phyloP scores from a whole-genome alignment of 2,329 filamentous ascomycete genomes.

The Alternaria brassicae region DNA sequence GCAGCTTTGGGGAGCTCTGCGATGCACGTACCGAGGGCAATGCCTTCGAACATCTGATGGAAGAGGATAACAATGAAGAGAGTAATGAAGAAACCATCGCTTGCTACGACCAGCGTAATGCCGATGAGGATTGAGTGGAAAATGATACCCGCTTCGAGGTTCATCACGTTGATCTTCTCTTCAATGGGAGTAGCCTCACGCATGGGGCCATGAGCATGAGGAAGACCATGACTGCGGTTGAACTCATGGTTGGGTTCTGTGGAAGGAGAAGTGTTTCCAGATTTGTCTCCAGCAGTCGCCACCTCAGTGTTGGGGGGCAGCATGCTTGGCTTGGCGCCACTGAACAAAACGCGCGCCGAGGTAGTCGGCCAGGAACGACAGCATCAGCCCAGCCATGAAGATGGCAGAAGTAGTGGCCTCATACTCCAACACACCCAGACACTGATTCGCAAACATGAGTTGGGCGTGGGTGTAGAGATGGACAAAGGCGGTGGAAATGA shows the following conservation, averaged over 20 bases:
- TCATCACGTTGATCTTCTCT: slow-evolving; percentile 66
- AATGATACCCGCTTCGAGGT: slow-evolving; percentile 76
- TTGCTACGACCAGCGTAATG: slow-evolving; percentile 64
- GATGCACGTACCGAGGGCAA: slow-evolving; percentile 76
- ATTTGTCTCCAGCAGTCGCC: slow-evolving; percentile 20
- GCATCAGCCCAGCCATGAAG: slow-evolving; percentile 75
- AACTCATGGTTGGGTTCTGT: slow-evolving; percentile 23
- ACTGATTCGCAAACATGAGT: slow-evolving; percentile 75
- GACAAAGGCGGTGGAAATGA: slow-evolving; percentile 74
- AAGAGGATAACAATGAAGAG: slow-evolving; percentile 72
- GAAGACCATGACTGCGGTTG: slow-evolving; percentile 21
- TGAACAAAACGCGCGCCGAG: slow-evolving; percentile 66
- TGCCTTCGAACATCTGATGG: slow-evolving; percentile 79
- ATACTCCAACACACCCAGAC: slow-evolving; percentile 70
- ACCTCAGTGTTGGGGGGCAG: slow-evolving; percentile 23
- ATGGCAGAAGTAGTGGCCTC: slow-evolving; percentile 74
- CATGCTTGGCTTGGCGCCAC: slow-evolving; percentile 39
- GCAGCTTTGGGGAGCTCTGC: slow-evolving; percentile 60
- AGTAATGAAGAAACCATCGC: slow-evolving; percentile 60
- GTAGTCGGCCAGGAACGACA: slow-evolving; percentile 76
- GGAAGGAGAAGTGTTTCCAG: slow-evolving; percentile 12
- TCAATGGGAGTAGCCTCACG: slow-evolving; percentile 32
- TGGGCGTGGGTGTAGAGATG: slow-evolving; percentile 75
- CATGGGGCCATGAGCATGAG: slow-evolving; percentile 33
- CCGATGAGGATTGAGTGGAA: slow-evolving; percentile 76